These are phyloP conservation scores for Plasmodium adleri DNA, from an alignment of 169 alveolate genomes.

Conservation along the genomic window DNA sequence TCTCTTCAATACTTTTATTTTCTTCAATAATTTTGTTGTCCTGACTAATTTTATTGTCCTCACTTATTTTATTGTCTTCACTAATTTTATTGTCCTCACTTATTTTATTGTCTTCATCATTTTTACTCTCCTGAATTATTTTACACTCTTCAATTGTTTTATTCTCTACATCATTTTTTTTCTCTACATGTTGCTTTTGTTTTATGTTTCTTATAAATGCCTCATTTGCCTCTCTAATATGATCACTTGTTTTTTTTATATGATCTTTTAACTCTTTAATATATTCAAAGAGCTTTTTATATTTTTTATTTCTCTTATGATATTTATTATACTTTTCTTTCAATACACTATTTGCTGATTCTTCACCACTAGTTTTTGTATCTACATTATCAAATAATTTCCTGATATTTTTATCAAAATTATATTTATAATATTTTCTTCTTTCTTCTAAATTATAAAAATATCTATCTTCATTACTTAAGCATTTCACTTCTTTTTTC, in stretches of 20 bases:
- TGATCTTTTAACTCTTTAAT: slow-evolving; percentile 35
- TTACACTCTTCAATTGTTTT: no score
- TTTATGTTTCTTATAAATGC: not conserved
- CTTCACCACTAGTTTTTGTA: slow-evolving; percentile 59
- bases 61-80: no score
- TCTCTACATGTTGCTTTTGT: not conserved
- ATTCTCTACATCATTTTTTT: not conserved
- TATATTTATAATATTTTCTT: slow-evolving; percentile 1
- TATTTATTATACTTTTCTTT: slow-evolving; percentile 43
- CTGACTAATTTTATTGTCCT: no score
- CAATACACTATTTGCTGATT: slow-evolving; percentile 56
- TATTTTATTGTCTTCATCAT: no score
- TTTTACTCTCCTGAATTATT: not conserved
- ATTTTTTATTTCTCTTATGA: slow-evolving; percentile 39
- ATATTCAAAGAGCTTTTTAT: slow-evolving; percentile 33
- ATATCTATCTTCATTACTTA: not conserved
- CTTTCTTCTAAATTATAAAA: slow-evolving; percentile 45
- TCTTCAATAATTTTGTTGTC: no score
- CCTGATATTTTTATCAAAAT: slow-evolving; percentile 33
- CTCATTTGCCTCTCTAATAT: not conserved
- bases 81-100: no score
- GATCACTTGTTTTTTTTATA: slow-evolving; percentile 1
- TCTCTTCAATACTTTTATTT: no score
- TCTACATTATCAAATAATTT: slow-evolving; percentile 21
- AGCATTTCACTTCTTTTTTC: slow-evolving; percentile 4